Percentiles rank a stretch among this genome's conserved stretches.
Evolutionary conservation across 768 basidiomycete genomes (phyloP).

Genomic region (Xanthoconium purpureum): DNA sequence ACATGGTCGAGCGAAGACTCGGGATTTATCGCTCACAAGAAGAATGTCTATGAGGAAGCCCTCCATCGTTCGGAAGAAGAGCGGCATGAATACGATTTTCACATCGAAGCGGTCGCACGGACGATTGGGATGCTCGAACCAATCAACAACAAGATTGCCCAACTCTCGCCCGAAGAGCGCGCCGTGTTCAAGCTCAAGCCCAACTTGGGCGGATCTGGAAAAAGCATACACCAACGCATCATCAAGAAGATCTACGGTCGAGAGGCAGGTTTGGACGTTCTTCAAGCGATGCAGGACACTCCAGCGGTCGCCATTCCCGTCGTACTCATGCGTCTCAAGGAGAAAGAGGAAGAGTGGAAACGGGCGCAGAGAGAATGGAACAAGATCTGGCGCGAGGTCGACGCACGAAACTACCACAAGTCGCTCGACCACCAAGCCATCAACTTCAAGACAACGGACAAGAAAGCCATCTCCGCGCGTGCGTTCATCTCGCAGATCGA

Average conservation of each 20-base stretch:
- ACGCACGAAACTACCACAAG: slow-evolving; percentile 90
- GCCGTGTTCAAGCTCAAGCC: slow-evolving; percentile 82
- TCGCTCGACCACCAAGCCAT: slow-evolving; percentile 92
- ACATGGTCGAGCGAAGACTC: slow-evolving; percentile 94
- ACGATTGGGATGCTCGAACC: slow-evolving; percentile 92
- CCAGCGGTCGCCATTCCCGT: slow-evolving; percentile 87
- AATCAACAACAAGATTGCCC: slow-evolving; percentile 80
- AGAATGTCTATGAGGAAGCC: slow-evolving; percentile 96
- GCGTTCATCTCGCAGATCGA: slow-evolving; percentile 83
- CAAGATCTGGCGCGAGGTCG: slow-evolving; percentile 96
- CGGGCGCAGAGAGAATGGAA: slow-evolving; percentile 97
- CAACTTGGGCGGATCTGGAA: slow-evolving; percentile 77
- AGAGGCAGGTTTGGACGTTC: slow-evolving; percentile 76
- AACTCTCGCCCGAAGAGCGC: slow-evolving; percentile 76
- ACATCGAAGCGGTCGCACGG: slow-evolving; percentile 91
- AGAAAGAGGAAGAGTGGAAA: slow-evolving; percentile 99
- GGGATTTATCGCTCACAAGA: slow-evolving; percentile 85
- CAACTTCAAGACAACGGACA: slow-evolving; percentile 86
- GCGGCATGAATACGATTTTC: slow-evolving; percentile 98
- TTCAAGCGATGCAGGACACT: slow-evolving; percentile 88
- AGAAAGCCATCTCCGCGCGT: slow-evolving; percentile 75
- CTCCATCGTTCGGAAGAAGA: slow-evolving; percentile 96
- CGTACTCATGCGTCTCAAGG: slow-evolving; percentile 83
- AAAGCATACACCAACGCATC: slow-evolving; percentile 88
- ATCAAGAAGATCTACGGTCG: slow-evolving; percentile 97